Evolutionary conservation across 306 rosid genomes (phyloP), one percentile per base, ranked within the genome.

Genomic region (Abrus pulchellus): DNA sequence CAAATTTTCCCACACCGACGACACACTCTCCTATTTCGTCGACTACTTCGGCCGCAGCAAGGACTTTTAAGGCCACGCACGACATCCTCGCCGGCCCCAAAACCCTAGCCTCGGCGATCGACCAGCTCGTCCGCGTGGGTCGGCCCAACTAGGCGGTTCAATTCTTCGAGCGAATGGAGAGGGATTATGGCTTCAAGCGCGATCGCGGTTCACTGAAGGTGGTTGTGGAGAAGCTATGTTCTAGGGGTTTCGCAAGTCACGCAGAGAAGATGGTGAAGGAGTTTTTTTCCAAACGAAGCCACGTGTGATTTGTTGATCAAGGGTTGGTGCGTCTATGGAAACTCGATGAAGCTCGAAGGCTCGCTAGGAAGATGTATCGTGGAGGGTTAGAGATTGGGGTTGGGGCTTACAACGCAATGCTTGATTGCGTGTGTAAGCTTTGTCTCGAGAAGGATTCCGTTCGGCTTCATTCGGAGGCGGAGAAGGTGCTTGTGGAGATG

Each of bases 231-330:
- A 91, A 88, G 81, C 94, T 94, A 2, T 94, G 93, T 20, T 88
- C 86, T 6, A 85, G 80, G 2, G 96, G 99, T 30, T 89, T 27
- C 38, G 97, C 90, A 1, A 91, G 88, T 54, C 69, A 76, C 33
- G 99, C 97, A 1, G 97, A 93, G 89, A 90, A 69, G 78, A 85
- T 90, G 95, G 94, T 91, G 63, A 93, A 85, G 85, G 98, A 85
- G 66, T 85, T 92, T 47, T 47, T 94, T 94, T 44, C 97, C 98
- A 0, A 92, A 89, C 8, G 92, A 85, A 76, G 30, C 48, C 2
- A 86, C 78, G 1, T 90, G 98, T 7, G 97, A 90, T 82, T 28
- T 84, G 86, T 77, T 94, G 59, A 86, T 94, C 3, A 82, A 54
- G 29, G 98, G 92, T 13, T 92, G 97, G 92, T 94, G 97, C 59